Percentiles rank a stretch among this genome's conserved stretches.
Conservation (phyloP, 192 early-diverging fungal genomes). For the Coemansia sp. region DNA sequence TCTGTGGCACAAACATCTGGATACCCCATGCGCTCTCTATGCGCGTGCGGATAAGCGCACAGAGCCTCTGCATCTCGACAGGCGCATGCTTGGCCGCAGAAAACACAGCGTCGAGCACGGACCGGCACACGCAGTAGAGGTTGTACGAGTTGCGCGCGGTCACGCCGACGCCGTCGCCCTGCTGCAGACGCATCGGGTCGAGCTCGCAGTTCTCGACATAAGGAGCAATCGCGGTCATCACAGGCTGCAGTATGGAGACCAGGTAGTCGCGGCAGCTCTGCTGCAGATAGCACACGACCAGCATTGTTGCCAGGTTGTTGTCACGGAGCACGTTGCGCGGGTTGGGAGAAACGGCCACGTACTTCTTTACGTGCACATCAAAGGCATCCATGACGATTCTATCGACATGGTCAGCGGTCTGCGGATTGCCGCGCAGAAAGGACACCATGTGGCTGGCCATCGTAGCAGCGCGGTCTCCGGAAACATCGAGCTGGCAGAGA, state of each 20-base stretch:
- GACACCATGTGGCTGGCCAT: conserved; percentile 52
- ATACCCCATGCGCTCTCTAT: conserved; percentile 44
- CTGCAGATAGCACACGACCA: conserved; percentile 52
- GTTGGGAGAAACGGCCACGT: conserved; percentile 25
- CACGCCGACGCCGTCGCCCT: conserved; percentile 17
- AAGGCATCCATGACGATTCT: conserved; percentile 47
- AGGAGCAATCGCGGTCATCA: conserved; percentile 39
- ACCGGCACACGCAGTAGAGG: conserved; percentile 50
- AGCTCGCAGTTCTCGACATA: conserved; percentile 54
- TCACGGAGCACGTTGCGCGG: conserved; percentile 40
- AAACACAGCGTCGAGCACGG: conserved; percentile 51
- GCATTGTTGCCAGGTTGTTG: conserved; percentile 53
- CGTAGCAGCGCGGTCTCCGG: conserved; percentile 46
- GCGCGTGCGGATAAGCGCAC: conserved; percentile 39
- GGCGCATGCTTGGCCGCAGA: conserved; percentile 47
- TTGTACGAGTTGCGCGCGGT: conserved; percentile 45
- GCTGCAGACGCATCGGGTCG: conserved; percentile 40
- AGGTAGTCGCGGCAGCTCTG: conserved; percentile 46
- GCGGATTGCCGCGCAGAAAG: conserved; percentile 49
- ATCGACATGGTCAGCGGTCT: conserved; percentile 35
- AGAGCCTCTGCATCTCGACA: conserved; percentile 43
- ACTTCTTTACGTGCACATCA: conserved; percentile 34
- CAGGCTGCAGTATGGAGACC: conserved; percentile 50
- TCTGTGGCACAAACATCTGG: conserved; percentile 9
- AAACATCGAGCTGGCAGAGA: conserved; percentile 39